Evolutionary conservation across 768 basidiomycete species (phyloP).

Genomic region (Tulasnella calospora): DNA sequence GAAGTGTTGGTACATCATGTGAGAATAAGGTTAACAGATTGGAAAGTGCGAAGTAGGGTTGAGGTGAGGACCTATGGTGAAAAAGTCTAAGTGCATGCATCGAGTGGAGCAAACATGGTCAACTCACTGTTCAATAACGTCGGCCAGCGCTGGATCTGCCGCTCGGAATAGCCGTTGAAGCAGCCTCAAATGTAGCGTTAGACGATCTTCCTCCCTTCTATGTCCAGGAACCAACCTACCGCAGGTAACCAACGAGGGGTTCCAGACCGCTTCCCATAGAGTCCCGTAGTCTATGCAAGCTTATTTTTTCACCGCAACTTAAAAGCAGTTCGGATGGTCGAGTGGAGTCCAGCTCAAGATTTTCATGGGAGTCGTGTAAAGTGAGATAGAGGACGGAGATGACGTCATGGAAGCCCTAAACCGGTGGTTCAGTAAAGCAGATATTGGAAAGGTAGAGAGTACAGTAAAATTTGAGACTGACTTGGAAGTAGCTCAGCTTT

Average conservation of each 20-base stretch:
- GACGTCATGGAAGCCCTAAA: conserved; percentile 88
- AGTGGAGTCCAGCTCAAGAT: conserved; percentile 42
- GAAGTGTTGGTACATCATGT: conserved; percentile 85
- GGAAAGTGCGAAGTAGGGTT: conserved; percentile 86
- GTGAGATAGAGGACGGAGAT: conserved; percentile 77
- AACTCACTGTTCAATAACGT: conserved; percentile 61
- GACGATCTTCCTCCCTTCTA: not conserved
- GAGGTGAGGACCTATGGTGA: conserved; percentile 54
- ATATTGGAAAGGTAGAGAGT: conserved; percentile 28
- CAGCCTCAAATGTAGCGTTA: conserved; percentile 45
- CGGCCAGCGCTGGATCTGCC: conserved; percentile 64
- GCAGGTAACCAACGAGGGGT: conserved; percentile 73
- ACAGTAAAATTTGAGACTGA: conserved; percentile 32
- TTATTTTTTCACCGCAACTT: conserved; percentile 54
- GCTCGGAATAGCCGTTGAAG: conserved; percentile 67
- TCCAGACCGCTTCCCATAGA: conserved; percentile 83
- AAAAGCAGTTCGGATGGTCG: not conserved
- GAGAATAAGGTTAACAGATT: conserved; percentile 88
- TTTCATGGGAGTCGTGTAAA: conserved; percentile 54
- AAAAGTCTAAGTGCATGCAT: not conserved
- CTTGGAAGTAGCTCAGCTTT: conserved; percentile 79
- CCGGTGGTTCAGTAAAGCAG: not conserved
- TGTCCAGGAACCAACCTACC: conserved; percentile 41
- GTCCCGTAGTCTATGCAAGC: conserved; percentile 74
- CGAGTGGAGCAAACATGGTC: not conserved